These are phyloP conservation scores for California macrophylla DNA, from an alignment of 441 rosid species.

Conservation along the genomic window DNA sequence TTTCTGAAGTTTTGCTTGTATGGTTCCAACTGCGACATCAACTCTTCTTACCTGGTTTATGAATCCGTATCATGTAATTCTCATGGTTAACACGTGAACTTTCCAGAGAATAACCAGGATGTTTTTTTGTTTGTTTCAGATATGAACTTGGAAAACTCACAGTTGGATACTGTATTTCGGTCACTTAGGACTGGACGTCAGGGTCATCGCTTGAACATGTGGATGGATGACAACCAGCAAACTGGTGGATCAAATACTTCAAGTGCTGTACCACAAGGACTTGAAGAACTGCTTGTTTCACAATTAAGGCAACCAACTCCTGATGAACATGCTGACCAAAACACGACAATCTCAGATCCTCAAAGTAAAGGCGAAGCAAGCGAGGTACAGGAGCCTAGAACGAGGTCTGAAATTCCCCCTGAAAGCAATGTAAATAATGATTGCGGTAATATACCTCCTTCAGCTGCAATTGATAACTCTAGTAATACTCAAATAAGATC, in stretches of 20 bases:
- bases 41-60: not conserved
- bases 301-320: constrained; percentile 68
- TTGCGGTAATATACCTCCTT: constrained; percentile 33
- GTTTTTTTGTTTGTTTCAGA: constrained; percentile 39
- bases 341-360: constrained; percentile 37
- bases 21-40: no score
- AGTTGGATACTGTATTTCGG: constrained; percentile 77
- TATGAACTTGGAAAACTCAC: constrained; percentile 47
- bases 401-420: constrained; percentile 37
- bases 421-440: constrained; percentile 43
- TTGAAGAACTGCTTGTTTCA: constrained; percentile 88
- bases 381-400: constrained; percentile 40
- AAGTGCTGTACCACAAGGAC: constrained; percentile 66
- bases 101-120: constrained; percentile 47
- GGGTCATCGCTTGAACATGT: constrained; percentile 80
- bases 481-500: constrained; percentile 40
- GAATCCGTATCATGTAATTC: constrained; percentile 12
- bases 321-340: constrained; percentile 56
- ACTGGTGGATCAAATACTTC: constrained; percentile 67
- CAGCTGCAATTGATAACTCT: constrained; percentile 36
- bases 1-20: not conserved
- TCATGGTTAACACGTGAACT: constrained; percentile 9
- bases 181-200: constrained; percentile 88
- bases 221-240: constrained; percentile 88
- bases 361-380: constrained; percentile 39